phyloP scores from a whole-genome alignment of 1,284 basidiomycete species.

The Ceratobasidium sp. region DNA sequence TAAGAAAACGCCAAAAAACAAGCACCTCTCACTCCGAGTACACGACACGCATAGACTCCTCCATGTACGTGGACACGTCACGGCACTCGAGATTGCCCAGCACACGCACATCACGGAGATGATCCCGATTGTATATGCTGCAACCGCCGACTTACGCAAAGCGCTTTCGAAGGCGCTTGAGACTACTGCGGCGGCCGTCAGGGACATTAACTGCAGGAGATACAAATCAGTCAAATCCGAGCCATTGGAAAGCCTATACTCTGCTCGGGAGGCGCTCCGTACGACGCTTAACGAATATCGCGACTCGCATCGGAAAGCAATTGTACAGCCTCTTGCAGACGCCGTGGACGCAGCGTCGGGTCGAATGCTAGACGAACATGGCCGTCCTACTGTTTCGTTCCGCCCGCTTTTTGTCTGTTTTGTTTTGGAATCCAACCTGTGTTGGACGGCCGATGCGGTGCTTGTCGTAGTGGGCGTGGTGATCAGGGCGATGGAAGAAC shows the following conservation, averaged over 20 bases:
- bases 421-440: conserved; percentile 61
- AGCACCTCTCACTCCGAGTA: conserved; percentile 23
- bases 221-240: conserved; percentile 55
- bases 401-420: conserved; percentile 61
- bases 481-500: conserved; percentile 56
- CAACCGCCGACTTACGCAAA: conserved; percentile 59
- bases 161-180: conserved; percentile 55
- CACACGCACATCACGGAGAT: conserved; percentile 60
- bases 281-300: conserved; percentile 59
- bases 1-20: not conserved
- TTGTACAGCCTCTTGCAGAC: conserved; percentile 62
- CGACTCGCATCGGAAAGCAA: conserved; percentile 55
- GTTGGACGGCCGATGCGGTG: conserved; percentile 58
- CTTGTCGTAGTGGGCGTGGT: conserved; percentile 61
- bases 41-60: conserved; percentile 59
- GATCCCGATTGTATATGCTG: conserved; percentile 60
- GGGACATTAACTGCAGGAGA: conserved; percentile 61
- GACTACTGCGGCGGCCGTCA: conserved; percentile 55
- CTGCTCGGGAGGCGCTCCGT: conserved; percentile 55
- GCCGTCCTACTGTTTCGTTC: conserved; percentile 49
- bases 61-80: conserved; percentile 54
- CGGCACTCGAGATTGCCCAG: conserved; percentile 54
- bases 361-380: conserved; percentile 45
- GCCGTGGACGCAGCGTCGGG: conserved; percentile 54
- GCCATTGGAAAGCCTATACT: conserved; percentile 55